Evolutionary conservation across 2,329 filamentous ascomycete genomes (phyloP).

Genomic region (Balansia obtecta): DNA sequence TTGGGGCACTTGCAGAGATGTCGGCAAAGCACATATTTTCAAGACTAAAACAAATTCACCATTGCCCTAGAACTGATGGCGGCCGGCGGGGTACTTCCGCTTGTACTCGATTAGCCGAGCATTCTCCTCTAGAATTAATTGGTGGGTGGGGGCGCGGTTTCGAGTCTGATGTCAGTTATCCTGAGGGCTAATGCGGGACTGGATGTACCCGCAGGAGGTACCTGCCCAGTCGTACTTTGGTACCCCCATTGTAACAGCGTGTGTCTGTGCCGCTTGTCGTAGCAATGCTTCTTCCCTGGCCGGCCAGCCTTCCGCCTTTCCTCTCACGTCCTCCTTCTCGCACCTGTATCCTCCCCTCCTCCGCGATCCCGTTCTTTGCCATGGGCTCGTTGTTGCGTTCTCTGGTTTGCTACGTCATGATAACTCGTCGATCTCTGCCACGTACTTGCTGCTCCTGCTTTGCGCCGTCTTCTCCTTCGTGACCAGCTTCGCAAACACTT

Average conservation of each 20-base stretch:
- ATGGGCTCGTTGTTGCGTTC: conserved; percentile 6
- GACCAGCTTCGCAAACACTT: conserved; percentile 9
- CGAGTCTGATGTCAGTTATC: neutral
- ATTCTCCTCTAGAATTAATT: neutral
- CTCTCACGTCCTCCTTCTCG: neutral
- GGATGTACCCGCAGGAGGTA: too few relatives aligned
- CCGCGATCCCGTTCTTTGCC: conserved; percentile 3
- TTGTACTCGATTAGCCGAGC: conserved; percentile 5
- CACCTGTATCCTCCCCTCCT: conserved; percentile 4
- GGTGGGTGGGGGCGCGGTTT: too few relatives aligned
- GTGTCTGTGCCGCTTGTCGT: neutral
- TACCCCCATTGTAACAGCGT: neutral
- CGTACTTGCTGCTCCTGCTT: conserved; percentile 4
- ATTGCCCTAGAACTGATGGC: neutral
- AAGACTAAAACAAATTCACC: neutral
- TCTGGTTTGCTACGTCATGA: conserved; percentile 10
- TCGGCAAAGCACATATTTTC: neutral
- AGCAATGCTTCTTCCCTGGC: conserved; percentile 1
- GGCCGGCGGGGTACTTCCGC: neutral
- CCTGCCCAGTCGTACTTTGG: neutral
- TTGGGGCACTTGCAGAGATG: too few relatives aligned
- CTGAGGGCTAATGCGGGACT: too few relatives aligned
- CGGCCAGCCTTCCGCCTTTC: conserved; percentile 1
- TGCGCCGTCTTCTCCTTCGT: conserved; percentile 5
- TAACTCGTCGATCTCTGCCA: conserved; percentile 4